phyloP scores from a whole-genome alignment of 352 stramenopile species.

The Phytopythium vexans region DNA sequence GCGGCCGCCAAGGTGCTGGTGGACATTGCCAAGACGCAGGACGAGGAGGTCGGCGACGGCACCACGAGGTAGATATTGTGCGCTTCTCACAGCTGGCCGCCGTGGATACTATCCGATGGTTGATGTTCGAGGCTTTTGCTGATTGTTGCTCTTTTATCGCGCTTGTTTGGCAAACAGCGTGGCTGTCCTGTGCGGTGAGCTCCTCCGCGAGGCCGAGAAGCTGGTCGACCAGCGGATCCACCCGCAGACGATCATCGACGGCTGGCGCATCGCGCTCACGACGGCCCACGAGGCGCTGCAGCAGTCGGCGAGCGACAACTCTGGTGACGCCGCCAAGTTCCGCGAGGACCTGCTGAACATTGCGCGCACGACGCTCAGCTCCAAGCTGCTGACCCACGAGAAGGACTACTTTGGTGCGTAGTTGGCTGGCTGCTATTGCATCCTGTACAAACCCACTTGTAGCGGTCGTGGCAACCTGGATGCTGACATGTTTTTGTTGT shows the following conservation, averaged over 20 bases:
- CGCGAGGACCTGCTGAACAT: constrained; percentile 97
- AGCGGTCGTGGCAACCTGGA: neutral
- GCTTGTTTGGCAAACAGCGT: constrained; percentile 53
- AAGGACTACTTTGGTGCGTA: constrained; percentile 96
- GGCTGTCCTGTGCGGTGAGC: constrained; percentile 95
- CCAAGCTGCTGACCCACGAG: constrained; percentile 98
- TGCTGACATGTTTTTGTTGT: neutral
- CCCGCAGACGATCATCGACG: constrained; percentile 98
- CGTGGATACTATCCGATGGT: too few relatives aligned
- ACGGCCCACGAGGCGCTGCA: constrained; percentile 61
- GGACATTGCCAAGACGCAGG: constrained; percentile 98
- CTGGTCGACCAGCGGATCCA: constrained; percentile 96
- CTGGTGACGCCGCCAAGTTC: constrained; percentile 82
- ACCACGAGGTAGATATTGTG: constrained; percentile 82
- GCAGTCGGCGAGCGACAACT: constrained; percentile 80
- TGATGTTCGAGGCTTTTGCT: too few relatives aligned
- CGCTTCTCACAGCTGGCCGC: neutral
- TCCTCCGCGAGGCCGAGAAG: constrained; percentile 96
- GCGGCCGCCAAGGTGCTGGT: constrained; percentile 98
- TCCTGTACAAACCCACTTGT: neutral
- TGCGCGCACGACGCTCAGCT: constrained; percentile 96
- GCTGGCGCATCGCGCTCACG: constrained; percentile 94
- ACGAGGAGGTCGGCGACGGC: constrained; percentile 99
- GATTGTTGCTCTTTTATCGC: too few relatives aligned
- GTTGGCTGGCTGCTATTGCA: neutral